phyloP scores from a whole-genome alignment of 331 rosid genomes.

The Prunus yedoensis region DNA sequence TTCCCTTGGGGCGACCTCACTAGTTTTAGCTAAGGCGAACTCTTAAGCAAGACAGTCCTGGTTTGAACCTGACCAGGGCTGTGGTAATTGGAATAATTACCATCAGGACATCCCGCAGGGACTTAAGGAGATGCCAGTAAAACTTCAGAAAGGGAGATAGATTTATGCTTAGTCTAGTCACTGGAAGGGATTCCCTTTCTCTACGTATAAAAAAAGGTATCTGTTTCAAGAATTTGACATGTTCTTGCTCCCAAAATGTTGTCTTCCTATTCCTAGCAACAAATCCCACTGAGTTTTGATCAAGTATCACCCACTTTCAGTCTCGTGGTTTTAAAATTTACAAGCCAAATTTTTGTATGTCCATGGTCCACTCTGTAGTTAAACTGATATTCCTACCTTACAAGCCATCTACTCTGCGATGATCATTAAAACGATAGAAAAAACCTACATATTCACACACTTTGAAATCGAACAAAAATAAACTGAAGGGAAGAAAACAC shows the following conservation, averaged over 20 bases:
- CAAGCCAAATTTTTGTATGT: background rate
- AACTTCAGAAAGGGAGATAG: background rate
- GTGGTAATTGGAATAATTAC: background rate
- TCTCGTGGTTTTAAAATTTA: background rate
- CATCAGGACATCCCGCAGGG: background rate
- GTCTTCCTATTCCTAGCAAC: constrained; percentile 14
- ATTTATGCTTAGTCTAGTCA: background rate
- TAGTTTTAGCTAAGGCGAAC: background rate
- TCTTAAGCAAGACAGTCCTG: background rate
- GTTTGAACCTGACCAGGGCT: background rate
- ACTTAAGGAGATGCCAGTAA: background rate
- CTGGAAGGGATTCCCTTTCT: background rate
- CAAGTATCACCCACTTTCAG: background rate
- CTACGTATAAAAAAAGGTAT: background rate
- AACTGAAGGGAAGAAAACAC: background rate
- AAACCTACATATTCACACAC: background rate
- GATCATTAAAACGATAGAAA: background rate
- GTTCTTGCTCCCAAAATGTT: background rate
- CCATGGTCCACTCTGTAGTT: background rate
- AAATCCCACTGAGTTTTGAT: background rate
- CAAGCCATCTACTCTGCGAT: background rate
- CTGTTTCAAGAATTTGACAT: background rate
- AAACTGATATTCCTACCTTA: background rate
- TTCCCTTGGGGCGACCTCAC: background rate
- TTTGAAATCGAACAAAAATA: background rate